These are phyloP conservation scores for Bruguiera sexangula DNA, from an alignment of 345 rosid genomes.

Conservation along the genomic window DNA sequence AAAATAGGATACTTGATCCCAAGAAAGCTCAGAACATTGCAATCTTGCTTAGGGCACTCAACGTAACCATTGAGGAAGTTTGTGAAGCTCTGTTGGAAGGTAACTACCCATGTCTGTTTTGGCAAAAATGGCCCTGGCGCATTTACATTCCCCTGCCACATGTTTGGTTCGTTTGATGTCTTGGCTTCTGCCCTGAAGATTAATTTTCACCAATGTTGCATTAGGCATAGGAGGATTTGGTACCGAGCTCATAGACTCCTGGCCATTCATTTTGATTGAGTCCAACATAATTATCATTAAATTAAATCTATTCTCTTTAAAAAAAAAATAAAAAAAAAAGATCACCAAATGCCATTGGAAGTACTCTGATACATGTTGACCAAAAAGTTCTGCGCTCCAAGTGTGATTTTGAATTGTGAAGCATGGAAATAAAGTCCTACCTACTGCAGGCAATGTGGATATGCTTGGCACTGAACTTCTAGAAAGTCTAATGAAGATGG, in stretches of 20 bases:
- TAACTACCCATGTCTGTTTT: conserved; percentile 24
- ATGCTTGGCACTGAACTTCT: conserved; percentile 94
- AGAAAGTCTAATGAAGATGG: conserved; percentile 89
- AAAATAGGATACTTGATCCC: conserved; percentile 86
- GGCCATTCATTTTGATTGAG: too few relatives aligned
- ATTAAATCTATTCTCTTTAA: too few relatives aligned
- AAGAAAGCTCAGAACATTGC: conserved; percentile 97
- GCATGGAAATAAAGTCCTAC: conserved; percentile 13
- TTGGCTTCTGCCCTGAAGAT: background rate
- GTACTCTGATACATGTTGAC: too few relatives aligned
- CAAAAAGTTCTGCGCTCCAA: background rate
- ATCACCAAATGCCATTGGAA: too few relatives aligned
- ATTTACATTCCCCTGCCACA: background rate
- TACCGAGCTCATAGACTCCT: too few relatives aligned
- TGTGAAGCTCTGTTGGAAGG: conserved; percentile 98
- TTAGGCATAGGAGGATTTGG: too few relatives aligned
- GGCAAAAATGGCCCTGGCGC: background rate
- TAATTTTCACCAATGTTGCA: too few relatives aligned
- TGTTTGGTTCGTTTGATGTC: background rate
- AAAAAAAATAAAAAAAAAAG: too few relatives aligned
- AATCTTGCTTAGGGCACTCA: conserved; percentile 76
- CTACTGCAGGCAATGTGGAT: conserved; percentile 74
- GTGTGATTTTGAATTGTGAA: background rate
- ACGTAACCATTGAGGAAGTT: conserved; percentile 95
- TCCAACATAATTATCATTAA: too few relatives aligned